These are phyloP conservation scores for Colletotrichum salicis DNA, from an alignment of 2,329 filamentous ascomycete genomes.

Conservation along the genomic window DNA sequence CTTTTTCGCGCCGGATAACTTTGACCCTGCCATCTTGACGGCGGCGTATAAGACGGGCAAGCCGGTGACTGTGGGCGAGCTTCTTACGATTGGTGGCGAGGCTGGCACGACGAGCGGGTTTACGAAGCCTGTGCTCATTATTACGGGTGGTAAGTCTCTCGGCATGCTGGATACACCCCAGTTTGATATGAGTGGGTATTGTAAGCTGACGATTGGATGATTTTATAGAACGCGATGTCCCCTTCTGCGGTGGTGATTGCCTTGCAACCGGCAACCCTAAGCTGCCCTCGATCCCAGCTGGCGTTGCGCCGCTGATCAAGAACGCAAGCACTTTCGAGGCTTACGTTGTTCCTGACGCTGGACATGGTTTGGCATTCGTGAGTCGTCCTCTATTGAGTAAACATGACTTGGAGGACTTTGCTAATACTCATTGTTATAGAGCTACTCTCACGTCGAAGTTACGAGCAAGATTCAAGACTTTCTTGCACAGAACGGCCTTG, in stretches of 20 bases:
- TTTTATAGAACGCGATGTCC: constrained; percentile 56
- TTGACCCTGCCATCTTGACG: constrained; percentile 64
- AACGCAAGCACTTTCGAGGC: constrained; percentile 61
- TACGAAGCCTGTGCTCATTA: constrained; percentile 65
- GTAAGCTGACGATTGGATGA: neutral
- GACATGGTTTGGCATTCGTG: constrained; percentile 62
- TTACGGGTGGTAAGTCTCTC: constrained; percentile 61
- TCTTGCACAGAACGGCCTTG: constrained; percentile 40
- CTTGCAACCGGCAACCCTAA: constrained; percentile 51
- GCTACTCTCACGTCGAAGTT: constrained; percentile 46
- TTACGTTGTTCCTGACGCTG: constrained; percentile 62
- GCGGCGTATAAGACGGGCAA: constrained; percentile 59
- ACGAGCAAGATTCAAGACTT: constrained; percentile 53
- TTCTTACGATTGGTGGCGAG: constrained; percentile 63
- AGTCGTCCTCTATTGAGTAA: neutral
- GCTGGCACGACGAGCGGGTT: constrained; percentile 51
- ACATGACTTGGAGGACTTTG: neutral
- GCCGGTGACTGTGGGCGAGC: constrained; percentile 67
- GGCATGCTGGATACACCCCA: no score
- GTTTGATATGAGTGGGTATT: no score
- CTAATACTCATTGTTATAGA: constrained; percentile 16
- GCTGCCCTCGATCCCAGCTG: constrained; percentile 55
- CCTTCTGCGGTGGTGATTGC: constrained; percentile 73
- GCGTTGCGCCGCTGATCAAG: constrained; percentile 53
- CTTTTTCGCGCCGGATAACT: constrained; percentile 63